A percentile compares a stretch with the other conserved stretches of the same genome.
Evolutionary conservation across 768 basidiomycete species (phyloP).

Genomic region (Trichaptum fuscoviolaceum): DNA sequence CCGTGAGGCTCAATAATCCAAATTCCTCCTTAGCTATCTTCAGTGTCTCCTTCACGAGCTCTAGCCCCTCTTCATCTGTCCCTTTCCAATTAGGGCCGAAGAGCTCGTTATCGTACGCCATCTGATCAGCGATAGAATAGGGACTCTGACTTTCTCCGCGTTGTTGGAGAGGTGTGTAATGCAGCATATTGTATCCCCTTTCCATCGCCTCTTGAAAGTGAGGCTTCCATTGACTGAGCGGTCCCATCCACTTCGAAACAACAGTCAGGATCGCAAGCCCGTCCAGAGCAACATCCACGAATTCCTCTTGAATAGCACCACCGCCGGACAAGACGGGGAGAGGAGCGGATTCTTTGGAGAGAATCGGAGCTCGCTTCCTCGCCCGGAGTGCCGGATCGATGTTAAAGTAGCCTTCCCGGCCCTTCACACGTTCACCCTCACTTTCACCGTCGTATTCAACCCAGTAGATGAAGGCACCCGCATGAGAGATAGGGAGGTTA

Average conservation of each 20-base stretch:
- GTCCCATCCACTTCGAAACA: conserved; percentile 98
- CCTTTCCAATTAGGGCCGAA: conserved; percentile 36
- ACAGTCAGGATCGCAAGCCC: conserved; percentile 85
- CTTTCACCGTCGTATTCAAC: conserved; percentile 77
- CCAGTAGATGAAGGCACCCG: conserved; percentile 95
- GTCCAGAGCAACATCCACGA: conserved; percentile 75
- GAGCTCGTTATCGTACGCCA: conserved; percentile 72
- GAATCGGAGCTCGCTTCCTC: conserved; percentile 69
- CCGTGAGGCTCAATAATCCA: conserved; percentile 85
- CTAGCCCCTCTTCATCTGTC: conserved; percentile 43
- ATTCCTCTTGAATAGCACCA: conserved; percentile 41
- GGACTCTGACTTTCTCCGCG: conserved; percentile 87
- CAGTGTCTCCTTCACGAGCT: conserved; percentile 59
- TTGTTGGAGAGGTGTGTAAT: conserved; percentile 93
- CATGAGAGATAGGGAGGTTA: conserved; percentile 93
- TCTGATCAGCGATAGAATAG: conserved; percentile 89
- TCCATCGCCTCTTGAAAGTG: conserved; percentile 81
- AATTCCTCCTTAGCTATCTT: conserved; percentile 75
- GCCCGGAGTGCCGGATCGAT: conserved; percentile 84
- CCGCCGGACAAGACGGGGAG: conserved; percentile 51
- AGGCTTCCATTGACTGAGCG: conserved; percentile 66
- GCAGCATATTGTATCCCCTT: conserved; percentile 96
- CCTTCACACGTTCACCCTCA: conserved; percentile 60
- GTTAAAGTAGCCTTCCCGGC: conserved; percentile 92
- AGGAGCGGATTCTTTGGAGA: conserved; percentile 48